Conservation (phyloP, 2,329 filamentous ascomycete species). For the Xylaria polymorpha region DNA sequence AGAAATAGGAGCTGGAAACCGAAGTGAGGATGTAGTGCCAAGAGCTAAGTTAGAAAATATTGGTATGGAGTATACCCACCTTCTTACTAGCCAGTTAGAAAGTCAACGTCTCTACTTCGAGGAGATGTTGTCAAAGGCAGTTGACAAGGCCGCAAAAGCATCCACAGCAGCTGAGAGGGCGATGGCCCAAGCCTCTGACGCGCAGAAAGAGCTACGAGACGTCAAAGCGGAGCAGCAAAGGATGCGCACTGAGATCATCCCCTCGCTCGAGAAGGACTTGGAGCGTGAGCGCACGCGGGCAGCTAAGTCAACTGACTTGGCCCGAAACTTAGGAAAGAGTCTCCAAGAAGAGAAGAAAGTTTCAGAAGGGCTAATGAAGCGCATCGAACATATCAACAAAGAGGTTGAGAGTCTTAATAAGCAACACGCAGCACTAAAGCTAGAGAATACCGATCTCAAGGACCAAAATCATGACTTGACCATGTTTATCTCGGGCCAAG, state of each 20-base stretch:
- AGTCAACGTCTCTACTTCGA: constrained; percentile 95
- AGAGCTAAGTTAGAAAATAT: constrained; percentile 78
- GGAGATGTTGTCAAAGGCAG: constrained; percentile 87
- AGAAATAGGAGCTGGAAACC: constrained; percentile 44
- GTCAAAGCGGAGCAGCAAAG: constrained; percentile 66
- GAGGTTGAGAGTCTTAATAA: constrained; percentile 69
- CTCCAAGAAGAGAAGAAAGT: constrained; percentile 89
- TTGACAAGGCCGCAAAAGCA: constrained; percentile 86
- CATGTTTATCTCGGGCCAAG: constrained; percentile 87
- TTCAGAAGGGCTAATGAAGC: constrained; percentile 80
- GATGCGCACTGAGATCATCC: constrained; percentile 68
- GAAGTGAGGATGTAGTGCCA: constrained; percentile 76
- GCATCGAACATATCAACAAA: constrained; percentile 79
- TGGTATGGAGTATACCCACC: constrained; percentile 92
- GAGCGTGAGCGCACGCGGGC: constrained; percentile 75
- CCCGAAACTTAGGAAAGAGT: constrained; percentile 78
- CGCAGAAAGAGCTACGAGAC: constrained; percentile 60
- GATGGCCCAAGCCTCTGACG: constrained; percentile 60
- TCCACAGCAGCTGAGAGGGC: constrained; percentile 74
- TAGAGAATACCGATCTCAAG: constrained; percentile 77
- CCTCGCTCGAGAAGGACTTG: constrained; percentile 77
- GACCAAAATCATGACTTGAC: constrained; percentile 89
- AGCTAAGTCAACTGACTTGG: constrained; percentile 78
- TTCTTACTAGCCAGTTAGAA: constrained; percentile 92
- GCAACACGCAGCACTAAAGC: constrained; percentile 67